Evolutionary conservation across 1,284 basidiomycete species (phyloP).

Genomic region (Naganishia albida): DNA sequence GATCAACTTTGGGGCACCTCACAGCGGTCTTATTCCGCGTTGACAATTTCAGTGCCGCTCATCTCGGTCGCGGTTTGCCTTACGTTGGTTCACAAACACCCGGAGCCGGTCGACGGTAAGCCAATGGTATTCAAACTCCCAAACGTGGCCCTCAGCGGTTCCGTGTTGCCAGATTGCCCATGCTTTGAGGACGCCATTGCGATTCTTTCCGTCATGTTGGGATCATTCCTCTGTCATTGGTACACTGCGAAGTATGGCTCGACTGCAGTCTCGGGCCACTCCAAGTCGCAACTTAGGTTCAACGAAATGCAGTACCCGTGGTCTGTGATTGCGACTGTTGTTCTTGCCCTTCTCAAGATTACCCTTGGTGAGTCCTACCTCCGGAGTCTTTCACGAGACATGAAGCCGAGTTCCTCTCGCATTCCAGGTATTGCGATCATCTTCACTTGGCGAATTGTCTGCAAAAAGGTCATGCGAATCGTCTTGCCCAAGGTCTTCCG

Average conservation of each 20-base stretch:
- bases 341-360: slow-evolving; percentile 64
- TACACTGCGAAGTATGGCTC: slow-evolving; percentile 41
- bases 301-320: slow-evolving; percentile 23
- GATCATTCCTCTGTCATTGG: slow-evolving; percentile 72
- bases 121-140: neutral
- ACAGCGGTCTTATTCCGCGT: neutral
- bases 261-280: neutral
- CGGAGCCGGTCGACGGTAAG: slow-evolving; percentile 74
- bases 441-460: slow-evolving; percentile 79
- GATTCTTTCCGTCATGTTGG: slow-evolving; percentile 79
- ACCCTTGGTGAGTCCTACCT: slow-evolving; percentile 57
- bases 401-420: neutral
- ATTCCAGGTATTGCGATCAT: slow-evolving; percentile 59
- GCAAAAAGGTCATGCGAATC: slow-evolving; percentile 71
- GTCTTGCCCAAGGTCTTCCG: slow-evolving; percentile 81
- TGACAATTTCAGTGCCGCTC: slow-evolving; percentile 61
- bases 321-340: slow-evolving; percentile 2
- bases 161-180: slow-evolving; percentile 69
- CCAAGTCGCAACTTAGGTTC: neutral
- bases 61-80: slow-evolving; percentile 67
- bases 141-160: neutral
- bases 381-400: neutral
- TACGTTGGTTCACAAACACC: slow-evolving; percentile 80
- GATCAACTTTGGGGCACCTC: neutral
- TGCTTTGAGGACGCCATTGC: slow-evolving; percentile 98